phyloP scores from a whole-genome alignment of 2,329 filamentous ascomycete genomes.

The Waltergamsia citrina region DNA sequence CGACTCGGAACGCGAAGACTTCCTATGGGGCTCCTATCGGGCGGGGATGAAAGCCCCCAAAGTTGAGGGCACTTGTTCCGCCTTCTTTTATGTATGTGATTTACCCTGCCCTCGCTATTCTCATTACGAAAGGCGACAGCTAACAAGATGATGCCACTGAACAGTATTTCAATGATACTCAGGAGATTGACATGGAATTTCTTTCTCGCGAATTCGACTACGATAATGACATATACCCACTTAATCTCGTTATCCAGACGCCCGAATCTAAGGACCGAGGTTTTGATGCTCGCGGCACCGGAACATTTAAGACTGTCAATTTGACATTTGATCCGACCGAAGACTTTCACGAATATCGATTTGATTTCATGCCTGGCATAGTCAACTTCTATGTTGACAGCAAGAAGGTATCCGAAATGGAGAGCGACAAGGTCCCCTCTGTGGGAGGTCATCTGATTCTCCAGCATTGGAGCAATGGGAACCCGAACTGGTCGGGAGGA shows the following conservation, averaged over 20 bases:
- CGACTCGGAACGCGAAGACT: conserved; percentile 48
- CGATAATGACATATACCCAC: conserved; percentile 39
- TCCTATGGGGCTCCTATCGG: conserved; percentile 61
- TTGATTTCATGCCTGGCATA: conserved; percentile 56
- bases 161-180: conserved; percentile 68
- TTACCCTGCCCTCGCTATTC: no score
- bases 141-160: not conserved
- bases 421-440: conserved; percentile 46
- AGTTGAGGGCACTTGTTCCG: conserved; percentile 59
- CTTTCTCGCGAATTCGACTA: conserved; percentile 55
- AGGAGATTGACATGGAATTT: conserved; percentile 77
- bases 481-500: conserved; percentile 60
- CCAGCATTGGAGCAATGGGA: conserved; percentile 73
- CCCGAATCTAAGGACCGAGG: conserved; percentile 45
- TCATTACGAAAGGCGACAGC: no score
- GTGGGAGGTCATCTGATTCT: conserved; percentile 57
- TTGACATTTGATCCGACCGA: conserved; percentile 58
- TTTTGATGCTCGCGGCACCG: conserved; percentile 52
- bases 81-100: conserved; percentile 64
- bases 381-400: conserved; percentile 66
- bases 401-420: conserved; percentile 43
- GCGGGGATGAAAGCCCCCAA: conserved; percentile 55
- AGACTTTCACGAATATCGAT: conserved; percentile 68
- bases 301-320: conserved; percentile 44
- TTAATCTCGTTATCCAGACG: conserved; percentile 72